Percentiles rank a stretch among this genome's conserved stretches.
These are phyloP conservation scores for Byssoonygena ceratinophila DNA, from an alignment of 2,329 filamentous ascomycete genomes.

Conservation along the genomic window DNA sequence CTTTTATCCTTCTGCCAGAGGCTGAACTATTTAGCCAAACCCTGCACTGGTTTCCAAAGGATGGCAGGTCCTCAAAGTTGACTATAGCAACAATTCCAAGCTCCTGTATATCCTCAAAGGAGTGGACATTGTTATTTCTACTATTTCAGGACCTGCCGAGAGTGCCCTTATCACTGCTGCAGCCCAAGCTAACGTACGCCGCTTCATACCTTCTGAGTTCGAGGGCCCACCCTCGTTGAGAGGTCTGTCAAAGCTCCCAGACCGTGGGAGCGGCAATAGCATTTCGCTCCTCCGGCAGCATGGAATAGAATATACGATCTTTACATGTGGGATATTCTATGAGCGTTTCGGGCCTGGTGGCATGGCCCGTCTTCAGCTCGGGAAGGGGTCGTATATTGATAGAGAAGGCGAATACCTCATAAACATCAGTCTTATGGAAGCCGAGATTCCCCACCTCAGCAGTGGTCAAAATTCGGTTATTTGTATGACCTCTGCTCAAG, in stretches of 20 bases:
- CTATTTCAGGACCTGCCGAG: constrained; percentile 55
- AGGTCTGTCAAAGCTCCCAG: constrained; percentile 48
- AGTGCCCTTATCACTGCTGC: constrained; percentile 63
- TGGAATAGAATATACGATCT: constrained; percentile 57
- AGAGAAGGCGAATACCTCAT: constrained; percentile 56
- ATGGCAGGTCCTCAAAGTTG: constrained; percentile 58
- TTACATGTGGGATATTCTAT: constrained; percentile 66
- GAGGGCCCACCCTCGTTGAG: constrained; percentile 53
- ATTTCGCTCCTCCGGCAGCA: constrained; percentile 42
- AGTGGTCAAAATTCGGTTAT: constrained; percentile 45
- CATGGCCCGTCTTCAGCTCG: constrained; percentile 50
- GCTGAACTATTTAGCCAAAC: constrained; percentile 24
- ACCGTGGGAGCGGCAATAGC: constrained; percentile 50
- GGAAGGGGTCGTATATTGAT: constrained; percentile 44
- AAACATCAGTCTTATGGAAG: constrained; percentile 48
- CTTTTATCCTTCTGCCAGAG: constrained; percentile 11
- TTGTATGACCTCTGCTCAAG: constrained; percentile 58
- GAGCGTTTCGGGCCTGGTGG: constrained; percentile 62
- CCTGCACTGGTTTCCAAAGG: constrained; percentile 30
- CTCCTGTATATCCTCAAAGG: constrained; percentile 59
- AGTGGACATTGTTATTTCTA: constrained; percentile 65
- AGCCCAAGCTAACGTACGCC: constrained; percentile 51
- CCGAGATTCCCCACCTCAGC: constrained; percentile 51
- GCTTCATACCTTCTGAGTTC: constrained; percentile 67
- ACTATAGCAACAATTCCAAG: constrained; percentile 51